Conservation (phyloP, 2,329 filamentous ascomycete genomes). For the Aspergillus arachidicola region DNA sequence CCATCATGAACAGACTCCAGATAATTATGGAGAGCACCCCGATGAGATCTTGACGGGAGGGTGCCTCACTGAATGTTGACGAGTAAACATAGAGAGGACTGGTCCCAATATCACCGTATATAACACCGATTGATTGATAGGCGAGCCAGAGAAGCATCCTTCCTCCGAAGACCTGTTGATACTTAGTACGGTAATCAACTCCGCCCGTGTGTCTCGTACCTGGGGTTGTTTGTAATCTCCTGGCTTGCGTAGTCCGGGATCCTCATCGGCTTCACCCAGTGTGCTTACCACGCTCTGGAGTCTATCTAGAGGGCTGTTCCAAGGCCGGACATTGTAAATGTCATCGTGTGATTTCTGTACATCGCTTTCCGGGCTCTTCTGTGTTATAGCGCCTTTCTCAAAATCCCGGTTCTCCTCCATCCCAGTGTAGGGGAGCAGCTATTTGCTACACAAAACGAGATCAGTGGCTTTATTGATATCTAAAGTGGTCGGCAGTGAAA, state of each 20-base stretch:
- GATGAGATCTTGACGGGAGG: conserved; percentile 51
- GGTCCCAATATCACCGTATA: conserved; percentile 63
- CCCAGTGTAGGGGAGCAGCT: not conserved
- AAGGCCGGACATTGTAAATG: conserved; percentile 6
- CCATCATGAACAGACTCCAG: conserved; percentile 59
- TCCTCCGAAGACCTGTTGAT: conserved; percentile 12
- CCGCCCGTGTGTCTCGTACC: not conserved
- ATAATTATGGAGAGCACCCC: conserved; percentile 59
- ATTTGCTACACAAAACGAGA: not conserved
- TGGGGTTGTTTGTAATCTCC: conserved; percentile 13
- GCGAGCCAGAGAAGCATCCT: conserved; percentile 43
- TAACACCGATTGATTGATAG: conserved; percentile 60
- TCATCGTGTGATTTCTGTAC: not conserved
- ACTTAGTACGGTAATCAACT: not conserved
- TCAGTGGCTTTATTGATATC: not conserved
- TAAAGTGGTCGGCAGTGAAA: not conserved
- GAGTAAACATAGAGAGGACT: conserved; percentile 61
- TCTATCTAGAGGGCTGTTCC: conserved; percentile 4
- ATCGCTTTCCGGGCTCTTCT: not conserved
- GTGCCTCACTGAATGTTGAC: conserved; percentile 52
- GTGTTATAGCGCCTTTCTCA: not conserved
- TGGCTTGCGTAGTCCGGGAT: conserved; percentile 15
- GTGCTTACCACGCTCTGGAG: not conserved
- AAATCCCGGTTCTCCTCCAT: conserved; percentile 4
- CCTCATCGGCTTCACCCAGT: conserved; percentile 12